Base-by-base conservation (phyloP, 2,329 filamentous ascomycete species). In the Aureobasidium melanogenum region DNA sequence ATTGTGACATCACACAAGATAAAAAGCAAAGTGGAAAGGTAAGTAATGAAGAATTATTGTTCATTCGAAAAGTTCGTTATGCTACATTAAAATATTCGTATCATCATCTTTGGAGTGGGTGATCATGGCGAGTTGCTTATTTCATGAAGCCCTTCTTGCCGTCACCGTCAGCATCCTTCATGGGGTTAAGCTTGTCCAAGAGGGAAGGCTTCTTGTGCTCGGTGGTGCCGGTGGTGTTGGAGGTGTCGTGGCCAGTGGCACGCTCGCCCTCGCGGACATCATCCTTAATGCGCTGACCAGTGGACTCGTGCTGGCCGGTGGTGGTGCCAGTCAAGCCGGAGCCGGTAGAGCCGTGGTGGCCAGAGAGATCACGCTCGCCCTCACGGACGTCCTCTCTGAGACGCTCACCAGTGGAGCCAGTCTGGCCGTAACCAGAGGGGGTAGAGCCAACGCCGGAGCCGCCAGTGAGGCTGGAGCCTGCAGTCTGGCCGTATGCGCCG, bases 131-230 rank as follows among this genome's bases (percentile, higher is more conserved):
- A 28, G 26, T 57, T 57, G n/a, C 66, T 66, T 77, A 82, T 55
- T 77, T 71, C 77, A 82, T 80, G 65, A 84, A 67, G 2, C 81
- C 82, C 39, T 74, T 72, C 75, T 83, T 82, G 62, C 82, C 82
- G 70, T 85, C 81, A 46, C 79, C 74, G 64, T 83, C 75, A 30
- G 80, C 64, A 66, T 84, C 81, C 44, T 73, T 76, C 69, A 72
- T 76, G 1, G 82, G 82, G 71, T 85, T 84, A 32, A 84, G 62
- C 68, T 78, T 80, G 61, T 83, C 76, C 70, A 80, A 67, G 63
- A 85, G 64, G 12, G 74, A 72, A 2, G 80, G 74, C 72, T 82
- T 82, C 56, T 71, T 39, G 47, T 43, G 67, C 34, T 67, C 65
- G 4, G 57, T 34, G 14, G 52, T 64, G 55, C 60, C 63, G 32